Evolutionary conservation across 1,284 basidiomycete genomes (phyloP), one percentile per base, ranked within the genome.

Genomic region (Butyriboletus appendiculatus): DNA sequence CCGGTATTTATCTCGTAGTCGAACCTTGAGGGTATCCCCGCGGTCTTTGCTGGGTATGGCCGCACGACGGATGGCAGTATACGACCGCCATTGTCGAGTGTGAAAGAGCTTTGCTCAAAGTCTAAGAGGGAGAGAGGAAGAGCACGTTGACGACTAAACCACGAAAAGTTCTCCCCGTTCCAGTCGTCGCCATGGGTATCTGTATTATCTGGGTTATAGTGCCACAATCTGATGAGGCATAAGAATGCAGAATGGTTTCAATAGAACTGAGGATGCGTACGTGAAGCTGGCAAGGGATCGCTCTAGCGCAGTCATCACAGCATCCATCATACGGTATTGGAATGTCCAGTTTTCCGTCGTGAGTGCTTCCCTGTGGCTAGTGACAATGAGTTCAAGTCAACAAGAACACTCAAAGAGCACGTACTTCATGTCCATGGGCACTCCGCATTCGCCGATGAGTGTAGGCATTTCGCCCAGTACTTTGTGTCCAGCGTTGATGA

Each of bases 101-200:
- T 79, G 14, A 78, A 75, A 4, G 84, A 78, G 11, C 75, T 74
- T 62, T 90, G 86, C 12, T 80, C 79, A 62, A 77, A 72, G 59
- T 78, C 76, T 24, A 85, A 71, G 42, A 81, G 67, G 0, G 77
- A 79, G 1, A 75, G 63, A 1, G 81, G 80, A 12, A 82, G 70
- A 0, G 81, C 81, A 9, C 86, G 81, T 45, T 73, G 73, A 41
- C 79, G 74, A 57, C 89, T 90, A 77, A 92, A 96, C 88, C 92
- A 96, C 4, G 92, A 94, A 69, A 97, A 96, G 73, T 94, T 95
- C 72, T 98, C 96, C 43, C 89, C 92, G 67, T 97, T 98, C 96
- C 96, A 98, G 57, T 86, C 79, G 69, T 98, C 96, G 14, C 96
- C 97, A 22, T 75, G 67, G 20, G 73, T 67, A 62, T 96, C 92